These are phyloP conservation scores for Gnomoniopsis smithogilvyi DNA, from an alignment of 2,329 filamentous ascomycete species.

Conservation along the genomic window DNA sequence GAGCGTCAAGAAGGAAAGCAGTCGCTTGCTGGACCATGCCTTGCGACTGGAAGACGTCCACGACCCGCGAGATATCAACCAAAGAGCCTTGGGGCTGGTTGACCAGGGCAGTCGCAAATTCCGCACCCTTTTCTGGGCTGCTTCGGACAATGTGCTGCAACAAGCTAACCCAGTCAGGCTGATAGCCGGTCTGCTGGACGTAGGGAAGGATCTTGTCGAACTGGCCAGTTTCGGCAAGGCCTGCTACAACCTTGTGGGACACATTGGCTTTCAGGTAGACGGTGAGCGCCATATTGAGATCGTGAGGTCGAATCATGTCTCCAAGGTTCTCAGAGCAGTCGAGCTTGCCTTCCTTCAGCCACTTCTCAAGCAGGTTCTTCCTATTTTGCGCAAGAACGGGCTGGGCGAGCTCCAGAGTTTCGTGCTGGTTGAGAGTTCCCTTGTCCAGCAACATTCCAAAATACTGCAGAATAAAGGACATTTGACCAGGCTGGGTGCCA, in stretches of 20 bases:
- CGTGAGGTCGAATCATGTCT: constrained; percentile 87
- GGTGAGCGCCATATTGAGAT: constrained; percentile 79
- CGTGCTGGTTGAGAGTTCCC: constrained; percentile 85
- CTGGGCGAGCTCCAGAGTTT: constrained; percentile 89
- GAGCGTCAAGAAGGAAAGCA: constrained; percentile 92
- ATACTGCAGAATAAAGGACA: constrained; percentile 94
- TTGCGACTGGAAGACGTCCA: constrained; percentile 97
- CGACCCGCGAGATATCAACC: constrained; percentile 89
- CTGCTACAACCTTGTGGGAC: constrained; percentile 90
- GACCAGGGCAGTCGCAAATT: constrained; percentile 89
- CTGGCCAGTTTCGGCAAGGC: constrained; percentile 91
- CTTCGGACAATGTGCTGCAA: constrained; percentile 89
- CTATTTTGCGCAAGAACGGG: constrained; percentile 91
- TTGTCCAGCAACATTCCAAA: constrained; percentile 97
- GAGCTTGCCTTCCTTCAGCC: constrained; percentile 94
- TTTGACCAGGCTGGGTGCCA: constrained; percentile 75
- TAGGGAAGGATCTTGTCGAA: constrained; percentile 97
- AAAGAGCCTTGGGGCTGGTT: constrained; percentile 85
- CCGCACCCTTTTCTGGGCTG: constrained; percentile 89
- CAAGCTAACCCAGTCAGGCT: constrained; percentile 91
- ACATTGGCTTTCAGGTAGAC: constrained; percentile 92
- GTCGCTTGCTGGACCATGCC: constrained; percentile 97
- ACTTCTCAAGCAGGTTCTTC: constrained; percentile 96
- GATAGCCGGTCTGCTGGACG: constrained; percentile 78
- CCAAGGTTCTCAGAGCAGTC: constrained; percentile 95